Percentiles rank a stretch among this genome's conserved stretches.
phyloP scores from a whole-genome alignment of 1,139 yeast genomes.

The Suhomyces kunorum region DNA sequence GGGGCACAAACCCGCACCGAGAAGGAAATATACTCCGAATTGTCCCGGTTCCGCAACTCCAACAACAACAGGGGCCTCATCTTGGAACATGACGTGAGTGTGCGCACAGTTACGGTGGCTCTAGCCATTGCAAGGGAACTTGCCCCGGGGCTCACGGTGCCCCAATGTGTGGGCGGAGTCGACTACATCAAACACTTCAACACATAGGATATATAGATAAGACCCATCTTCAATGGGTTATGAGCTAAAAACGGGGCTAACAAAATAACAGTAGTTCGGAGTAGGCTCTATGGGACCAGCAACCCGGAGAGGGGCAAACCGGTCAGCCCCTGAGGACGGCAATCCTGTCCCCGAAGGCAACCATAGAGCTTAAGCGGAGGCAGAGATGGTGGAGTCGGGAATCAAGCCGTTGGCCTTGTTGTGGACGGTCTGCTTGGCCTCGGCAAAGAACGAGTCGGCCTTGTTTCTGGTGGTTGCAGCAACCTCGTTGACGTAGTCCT shows the following conservation, averaged over 20 bases:
- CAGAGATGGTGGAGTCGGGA: slow-evolving; percentile 20
- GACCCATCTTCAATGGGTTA: slow-evolving; percentile 3
- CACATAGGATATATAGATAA: slow-evolving; percentile 5
- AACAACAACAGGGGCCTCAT: slow-evolving; percentile 59
- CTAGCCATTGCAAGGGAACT: slow-evolving; percentile 52
- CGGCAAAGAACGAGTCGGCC: slow-evolving; percentile 38
- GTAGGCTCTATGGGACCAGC: not conserved
- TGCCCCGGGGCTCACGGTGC: slow-evolving; percentile 66
- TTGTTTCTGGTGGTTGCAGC: slow-evolving; percentile 31
- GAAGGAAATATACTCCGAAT: slow-evolving; percentile 54
- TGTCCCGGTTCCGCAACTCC: slow-evolving; percentile 49
- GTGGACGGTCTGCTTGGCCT: slow-evolving; percentile 28
- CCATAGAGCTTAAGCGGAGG: slow-evolving; percentile 15
- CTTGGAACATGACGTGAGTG: slow-evolving; percentile 79
- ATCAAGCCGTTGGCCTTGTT: slow-evolving; percentile 18
- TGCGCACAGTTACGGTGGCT: slow-evolving; percentile 69
- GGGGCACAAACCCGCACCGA: slow-evolving; percentile 37
- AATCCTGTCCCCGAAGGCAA: not conserved
- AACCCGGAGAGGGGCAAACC: not conserved
- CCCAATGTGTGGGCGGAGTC: slow-evolving; percentile 76
- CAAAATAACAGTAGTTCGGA: not conserved
- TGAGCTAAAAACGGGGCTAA: slow-evolving; percentile 1
- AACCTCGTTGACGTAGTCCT: slow-evolving; percentile 39
- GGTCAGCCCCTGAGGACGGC: not conserved
- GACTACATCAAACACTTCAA: slow-evolving; percentile 38